A percentile compares a stretch with the other conserved stretches of the same genome.
phyloP scores from a whole-genome alignment of 805 yeast species.

The Saccharomycopsis sp. region DNA sequence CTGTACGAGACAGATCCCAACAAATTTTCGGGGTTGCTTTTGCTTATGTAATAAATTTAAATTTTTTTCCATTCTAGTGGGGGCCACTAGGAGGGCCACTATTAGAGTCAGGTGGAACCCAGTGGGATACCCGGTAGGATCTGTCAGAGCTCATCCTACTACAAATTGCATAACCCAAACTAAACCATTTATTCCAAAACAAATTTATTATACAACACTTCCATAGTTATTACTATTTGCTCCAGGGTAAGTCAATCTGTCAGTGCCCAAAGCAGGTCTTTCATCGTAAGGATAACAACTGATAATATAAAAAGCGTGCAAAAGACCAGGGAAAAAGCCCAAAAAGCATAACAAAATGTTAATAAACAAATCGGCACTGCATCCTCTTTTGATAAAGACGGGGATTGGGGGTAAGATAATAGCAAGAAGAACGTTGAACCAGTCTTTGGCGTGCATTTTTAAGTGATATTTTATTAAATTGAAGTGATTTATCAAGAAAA shows the following conservation, averaged over 20 bases:
- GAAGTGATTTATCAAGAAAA: too few species aligned
- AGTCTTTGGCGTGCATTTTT: conserved; percentile 32
- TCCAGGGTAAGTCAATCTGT: conserved; percentile 19
- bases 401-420: conserved; percentile 66
- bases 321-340: conserved; percentile 61
- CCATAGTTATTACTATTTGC: conserved; percentile 19
- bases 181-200: too few species aligned
- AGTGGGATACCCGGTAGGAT: too few species aligned
- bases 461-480: background rate
- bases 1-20: too few species aligned
- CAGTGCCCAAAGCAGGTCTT: conserved; percentile 15
- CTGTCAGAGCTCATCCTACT: too few species aligned
- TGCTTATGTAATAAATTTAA: too few species aligned
- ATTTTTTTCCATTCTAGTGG: too few species aligned
- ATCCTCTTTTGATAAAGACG: conserved; percentile 59
- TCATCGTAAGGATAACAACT: conserved; percentile 39
- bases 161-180: too few species aligned
- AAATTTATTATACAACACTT: too few species aligned
- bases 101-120: too few species aligned
- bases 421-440: conserved; percentile 61
- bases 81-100: too few species aligned
- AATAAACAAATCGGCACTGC: conserved; percentile 48
- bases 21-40: too few species aligned
- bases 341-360: conserved; percentile 49
- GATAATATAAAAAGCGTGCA: conserved; percentile 61